Evolutionary conservation across 2,329 filamentous ascomycete species (phyloP), one percentile per base, ranked within the genome.

Genomic region (Colletotrichum costaricense): DNA sequence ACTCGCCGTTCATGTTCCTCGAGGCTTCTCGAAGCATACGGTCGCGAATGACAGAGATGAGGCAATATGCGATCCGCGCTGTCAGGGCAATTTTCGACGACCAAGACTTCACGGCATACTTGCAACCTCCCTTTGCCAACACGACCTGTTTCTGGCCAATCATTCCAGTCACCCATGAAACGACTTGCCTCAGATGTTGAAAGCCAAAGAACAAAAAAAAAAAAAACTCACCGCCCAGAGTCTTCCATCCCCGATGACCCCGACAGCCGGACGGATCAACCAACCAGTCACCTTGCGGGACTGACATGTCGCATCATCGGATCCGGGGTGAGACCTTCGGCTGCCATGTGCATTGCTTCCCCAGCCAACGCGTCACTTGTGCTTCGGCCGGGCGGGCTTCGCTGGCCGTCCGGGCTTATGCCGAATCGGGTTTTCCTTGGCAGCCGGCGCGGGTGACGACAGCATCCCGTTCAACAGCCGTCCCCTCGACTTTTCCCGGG

Each of bases 281-380:
- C 69, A 69, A 58, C 59, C 69, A 72, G 69, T 72, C 58, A 46
- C 57, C 54, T 38, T 46, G 46, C 58, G 59, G 65, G 58, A 54
- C 66, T 69, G 65, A 69, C 59, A 69, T 72, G 52, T 72, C 58
- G 69, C 52, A 69, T 72, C 66, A 60, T 64, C 66, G 66, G 69
- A 56, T 63, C 66, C 65, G 24, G 57, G 52, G 54, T 59, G 66
- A 72, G 65, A 64, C 57, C 69, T 38, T 55, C 30, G 66, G 59
- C 66, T 72, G 69, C 65, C 69, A 66, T 69, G 66, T 72, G 69
- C 66, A 42, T 42, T 3, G 11, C 11, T 22, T 8, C 26, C 33
- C 52, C 16, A 33, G 14, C 49, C 46, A 2, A 62, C n/a, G 28
- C n/a, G 58, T 19, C 22, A 8, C n/a, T 52, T 24, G 24, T 46